Evolutionary conservation across 2,329 filamentous ascomycete species (phyloP).

Genomic region (Arthrobotrys sinensis): DNA sequence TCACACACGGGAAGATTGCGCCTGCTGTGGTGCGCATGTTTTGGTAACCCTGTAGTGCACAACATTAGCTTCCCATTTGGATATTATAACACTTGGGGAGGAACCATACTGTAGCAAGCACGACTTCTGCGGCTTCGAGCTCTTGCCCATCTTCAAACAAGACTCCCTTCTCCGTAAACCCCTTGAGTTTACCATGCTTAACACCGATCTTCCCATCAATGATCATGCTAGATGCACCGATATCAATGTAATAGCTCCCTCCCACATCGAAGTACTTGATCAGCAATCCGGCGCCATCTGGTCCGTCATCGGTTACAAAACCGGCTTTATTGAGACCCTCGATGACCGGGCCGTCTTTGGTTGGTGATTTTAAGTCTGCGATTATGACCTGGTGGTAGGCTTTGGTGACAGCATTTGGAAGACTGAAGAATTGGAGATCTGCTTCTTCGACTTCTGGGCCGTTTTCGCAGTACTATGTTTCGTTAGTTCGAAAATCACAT

Average conservation of each 20-base stretch:
- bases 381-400: slow-evolving; percentile 69
- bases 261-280: slow-evolving; percentile 77
- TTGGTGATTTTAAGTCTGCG: slow-evolving; percentile 31
- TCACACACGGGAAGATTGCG: slow-evolving; percentile 75
- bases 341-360: slow-evolving; percentile 67
- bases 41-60: slow-evolving; percentile 71
- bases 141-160: slow-evolving; percentile 73
- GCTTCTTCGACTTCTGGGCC: slow-evolving; percentile 77
- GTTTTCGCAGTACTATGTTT: slow-evolving; percentile 68
- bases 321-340: slow-evolving; percentile 72
- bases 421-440: slow-evolving; percentile 75
- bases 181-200: slow-evolving; percentile 73
- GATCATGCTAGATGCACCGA: slow-evolving; percentile 76
- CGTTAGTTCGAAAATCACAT: slow-evolving; percentile 1
- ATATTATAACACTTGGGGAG: not conserved
- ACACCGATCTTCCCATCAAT: slow-evolving; percentile 77
- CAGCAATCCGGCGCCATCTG: slow-evolving; percentile 73
- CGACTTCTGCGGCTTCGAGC: slow-evolving; percentile 75
- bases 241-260: slow-evolving; percentile 80
- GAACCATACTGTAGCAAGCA: slow-evolving; percentile 72
- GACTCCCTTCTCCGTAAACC: slow-evolving; percentile 70
- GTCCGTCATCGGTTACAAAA: slow-evolving; percentile 75
- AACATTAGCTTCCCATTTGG: slow-evolving; percentile 65
- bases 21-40: slow-evolving; percentile 78
- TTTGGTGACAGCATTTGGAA: slow-evolving; percentile 76